Evolutionary conservation across 2,329 filamentous ascomycete genomes (phyloP).

Genomic region (Sarocladium kiliense): DNA sequence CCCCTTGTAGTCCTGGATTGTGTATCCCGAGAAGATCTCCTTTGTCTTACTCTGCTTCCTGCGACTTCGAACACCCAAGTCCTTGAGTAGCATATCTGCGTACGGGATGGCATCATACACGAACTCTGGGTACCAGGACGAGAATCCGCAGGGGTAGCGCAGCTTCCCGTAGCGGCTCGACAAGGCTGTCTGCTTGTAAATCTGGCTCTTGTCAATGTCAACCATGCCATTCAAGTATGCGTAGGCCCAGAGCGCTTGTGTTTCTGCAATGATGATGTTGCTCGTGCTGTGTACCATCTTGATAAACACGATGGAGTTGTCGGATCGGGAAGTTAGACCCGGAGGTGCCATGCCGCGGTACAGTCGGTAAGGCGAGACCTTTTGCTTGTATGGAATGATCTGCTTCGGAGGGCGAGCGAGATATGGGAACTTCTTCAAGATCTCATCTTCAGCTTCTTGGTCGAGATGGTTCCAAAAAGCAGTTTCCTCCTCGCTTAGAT

Average conservation of each 20-base stretch:
- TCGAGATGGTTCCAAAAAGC: slow-evolving; percentile 2
- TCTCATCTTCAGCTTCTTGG: background rate
- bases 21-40: background rate
- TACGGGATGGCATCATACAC: slow-evolving; percentile 53
- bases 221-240: slow-evolving; percentile 52
- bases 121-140: slow-evolving; percentile 60
- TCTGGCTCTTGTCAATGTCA: slow-evolving; percentile 28
- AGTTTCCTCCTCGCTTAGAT: background rate
- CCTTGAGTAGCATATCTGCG: slow-evolving; percentile 48
- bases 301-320: slow-evolving; percentile 5
- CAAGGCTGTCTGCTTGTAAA: slow-evolving; percentile 52
- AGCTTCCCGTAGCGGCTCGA: slow-evolving; percentile 63
- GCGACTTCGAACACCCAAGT: slow-evolving; percentile 44
- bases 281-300: slow-evolving; percentile 7
- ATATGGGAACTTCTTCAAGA: background rate
- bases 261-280: slow-evolving; percentile 6
- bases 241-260: slow-evolving; percentile 46
- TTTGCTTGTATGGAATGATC: background rate
- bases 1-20: slow-evolving; percentile 1
- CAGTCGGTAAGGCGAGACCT: slow-evolving; percentile 10
- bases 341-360: slow-evolving; percentile 20
- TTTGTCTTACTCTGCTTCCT: background rate
- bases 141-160: slow-evolving; percentile 62
- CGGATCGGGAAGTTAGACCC: background rate
- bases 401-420: background rate